Evolutionary conservation across 1,139 yeast genomes (phyloP), one percentile per base, ranked within the genome.

Genomic region (Yamadazyma epiphylla): DNA sequence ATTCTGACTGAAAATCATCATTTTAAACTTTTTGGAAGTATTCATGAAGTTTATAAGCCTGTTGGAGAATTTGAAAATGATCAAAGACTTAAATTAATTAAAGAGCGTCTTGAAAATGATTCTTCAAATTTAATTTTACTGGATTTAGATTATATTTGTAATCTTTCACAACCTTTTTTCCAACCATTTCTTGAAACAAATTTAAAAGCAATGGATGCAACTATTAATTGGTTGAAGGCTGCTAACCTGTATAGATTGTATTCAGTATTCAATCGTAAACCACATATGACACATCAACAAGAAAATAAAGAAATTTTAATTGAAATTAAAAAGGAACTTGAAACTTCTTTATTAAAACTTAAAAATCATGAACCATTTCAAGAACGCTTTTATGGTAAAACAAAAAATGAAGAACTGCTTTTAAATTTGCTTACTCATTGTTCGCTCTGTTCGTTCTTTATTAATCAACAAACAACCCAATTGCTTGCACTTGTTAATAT

Each of bases 51-150:
- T 1, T 61, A 61, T 37, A 53, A 48, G 16, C 50, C 53, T 9
- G 67, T 60, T 4, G 66, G 64, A 1, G 47, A 48, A 19, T 58
- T 43, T 36, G 67, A 61, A 36, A 45, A 48, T 22, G 36, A 37
- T 19, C 46, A 43, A 29, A 38, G 65, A 21, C 41, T 42, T 13
- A 39, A 39, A 4, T 37, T 55, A 1, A 42, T 60, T 24, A 46
- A 46, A 26, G 35, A 48, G 24, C 45, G 55, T 29, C 42, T 58
- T 5, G 35, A 45, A 17, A 44, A 45, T 15, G 47, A 37, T 21
- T 37, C 48, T 15, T 24, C 45, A 21, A 39, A 36, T 3, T 35
- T 53, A 2, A 34, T 43, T 4, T 28, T 53, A 16, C 30, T 36
- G 2, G 61, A 60, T 15, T 46, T 62, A 28, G 65, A 61, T 36